These are phyloP conservation scores for Tetracladium setigerum DNA, from an alignment of 495 filamentous ascomycete genomes.

Conservation along the genomic window DNA sequence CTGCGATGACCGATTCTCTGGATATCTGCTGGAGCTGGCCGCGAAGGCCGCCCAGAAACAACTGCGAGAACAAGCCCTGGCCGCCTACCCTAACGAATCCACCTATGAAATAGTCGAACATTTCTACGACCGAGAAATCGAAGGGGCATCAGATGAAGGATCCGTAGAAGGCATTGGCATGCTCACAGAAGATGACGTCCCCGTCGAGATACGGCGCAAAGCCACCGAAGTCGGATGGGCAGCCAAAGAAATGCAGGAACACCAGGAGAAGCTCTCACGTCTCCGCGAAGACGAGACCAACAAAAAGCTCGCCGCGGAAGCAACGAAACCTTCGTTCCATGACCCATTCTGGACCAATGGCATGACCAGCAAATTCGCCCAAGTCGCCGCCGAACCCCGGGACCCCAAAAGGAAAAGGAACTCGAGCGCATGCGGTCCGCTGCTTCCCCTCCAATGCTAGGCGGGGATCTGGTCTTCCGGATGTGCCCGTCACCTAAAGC, in stretches of 20 bases:
- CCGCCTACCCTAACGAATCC: constrained; percentile 66
- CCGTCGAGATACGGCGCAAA: constrained; percentile 35
- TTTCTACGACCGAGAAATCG: constrained; percentile 45
- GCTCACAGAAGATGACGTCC: constrained; percentile 27
- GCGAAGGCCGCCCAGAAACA: constrained; percentile 70
- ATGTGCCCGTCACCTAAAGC: constrained; percentile 69
- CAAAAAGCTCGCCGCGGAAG: constrained; percentile 20
- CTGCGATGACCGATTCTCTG: constrained; percentile 62
- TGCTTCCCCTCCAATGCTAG: constrained; percentile 76
- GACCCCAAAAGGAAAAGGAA: constrained; percentile 27
- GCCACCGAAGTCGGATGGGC: constrained; percentile 41
- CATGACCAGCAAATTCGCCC: constrained; percentile 19
- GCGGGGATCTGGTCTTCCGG: constrained; percentile 65
- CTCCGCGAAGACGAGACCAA: constrained; percentile 26
- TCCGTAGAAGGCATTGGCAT: constrained; percentile 19
- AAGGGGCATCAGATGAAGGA: constrained; percentile 30
- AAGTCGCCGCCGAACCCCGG: constrained; percentile 32
- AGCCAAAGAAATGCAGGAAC: constrained; percentile 33
- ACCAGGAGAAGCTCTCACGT: constrained; percentile 28
- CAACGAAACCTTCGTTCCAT: constrained; percentile 25
- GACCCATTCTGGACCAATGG: constrained; percentile 30
- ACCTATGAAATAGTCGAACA: constrained; percentile 46
- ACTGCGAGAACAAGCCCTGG: constrained; percentile 58
- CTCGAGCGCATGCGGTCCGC: constrained; percentile 41
- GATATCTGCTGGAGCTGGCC: constrained; percentile 68